These are phyloP conservation scores for Fusarium nematophilum DNA, from an alignment of 2,329 filamentous ascomycete species.

Conservation along the genomic window DNA sequence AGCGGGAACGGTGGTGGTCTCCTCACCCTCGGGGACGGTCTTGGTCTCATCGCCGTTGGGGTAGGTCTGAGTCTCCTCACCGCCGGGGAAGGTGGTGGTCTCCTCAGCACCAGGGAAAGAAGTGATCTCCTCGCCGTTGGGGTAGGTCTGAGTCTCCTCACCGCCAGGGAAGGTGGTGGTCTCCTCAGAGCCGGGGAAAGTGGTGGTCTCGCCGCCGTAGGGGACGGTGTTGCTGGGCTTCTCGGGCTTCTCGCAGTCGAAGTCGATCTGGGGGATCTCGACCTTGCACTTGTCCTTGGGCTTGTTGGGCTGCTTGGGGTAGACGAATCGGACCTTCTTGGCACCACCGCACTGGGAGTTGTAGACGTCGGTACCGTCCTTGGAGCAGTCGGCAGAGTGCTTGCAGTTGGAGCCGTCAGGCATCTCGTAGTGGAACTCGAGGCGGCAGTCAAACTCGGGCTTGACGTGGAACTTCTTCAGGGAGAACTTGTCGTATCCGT, in stretches of 20 bases:
- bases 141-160: slow-evolving; percentile 6
- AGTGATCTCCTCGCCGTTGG: slow-evolving; percentile 9
- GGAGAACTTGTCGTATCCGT: slow-evolving; percentile 71
- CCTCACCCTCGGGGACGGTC: slow-evolving; percentile 24
- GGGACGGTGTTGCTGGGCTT: slow-evolving; percentile 31
- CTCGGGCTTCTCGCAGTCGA: slow-evolving; percentile 70
- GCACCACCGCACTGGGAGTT: slow-evolving; percentile 96
- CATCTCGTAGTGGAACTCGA: slow-evolving; percentile 92
- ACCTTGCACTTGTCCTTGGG: slow-evolving; percentile 72
- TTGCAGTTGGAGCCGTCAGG: slow-evolving; percentile 84
- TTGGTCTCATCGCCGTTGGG: slow-evolving; percentile 39
- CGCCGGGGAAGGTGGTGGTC: slow-evolving; percentile 28
- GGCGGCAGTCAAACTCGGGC: slow-evolving; percentile 78
- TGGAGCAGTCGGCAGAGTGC: slow-evolving; percentile 76
- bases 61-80: slow-evolving; percentile 33
- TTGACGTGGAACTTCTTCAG: slow-evolving; percentile 79
- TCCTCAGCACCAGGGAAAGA: slow-evolving; percentile 16
- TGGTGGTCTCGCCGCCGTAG: no score
- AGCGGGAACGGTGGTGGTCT: slow-evolving; percentile 29
- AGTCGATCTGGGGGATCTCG: slow-evolving; percentile 78
- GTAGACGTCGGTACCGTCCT: slow-evolving; percentile 74
- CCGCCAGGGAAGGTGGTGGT: slow-evolving; percentile 10
- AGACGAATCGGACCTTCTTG: slow-evolving; percentile 79
- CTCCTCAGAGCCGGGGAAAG: slow-evolving; percentile 27
- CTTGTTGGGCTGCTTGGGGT: slow-evolving; percentile 66